Percentiles rank a stretch among this genome's conserved stretches.
Evolutionary conservation across 2,329 filamentous ascomycete species (phyloP).

Genomic region (Aspergillus viridinutans): DNA sequence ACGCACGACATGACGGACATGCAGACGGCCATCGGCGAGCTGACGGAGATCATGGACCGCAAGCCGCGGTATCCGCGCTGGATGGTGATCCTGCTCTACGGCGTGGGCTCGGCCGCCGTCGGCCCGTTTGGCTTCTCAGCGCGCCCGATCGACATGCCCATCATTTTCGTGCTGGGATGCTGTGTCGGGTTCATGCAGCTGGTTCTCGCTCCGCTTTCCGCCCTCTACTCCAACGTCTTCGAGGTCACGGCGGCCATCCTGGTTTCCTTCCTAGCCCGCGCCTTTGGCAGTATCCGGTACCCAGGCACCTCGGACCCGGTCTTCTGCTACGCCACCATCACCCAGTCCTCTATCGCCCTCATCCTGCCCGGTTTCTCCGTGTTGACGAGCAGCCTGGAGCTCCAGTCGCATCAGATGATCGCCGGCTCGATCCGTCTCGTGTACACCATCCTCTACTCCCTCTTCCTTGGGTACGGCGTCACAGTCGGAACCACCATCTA

Average conservation of each 20-base stretch:
- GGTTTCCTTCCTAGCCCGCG: slow-evolving; percentile 63
- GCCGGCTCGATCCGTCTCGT: slow-evolving; percentile 52
- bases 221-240: slow-evolving; percentile 48
- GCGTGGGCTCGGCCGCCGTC: slow-evolving; percentile 68
- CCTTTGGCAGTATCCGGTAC: slow-evolving; percentile 59
- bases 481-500: slow-evolving; percentile 61
- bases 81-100: slow-evolving; percentile 61
- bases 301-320: slow-evolving; percentile 25
- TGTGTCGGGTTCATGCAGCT: slow-evolving; percentile 70
- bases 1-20: slow-evolving; percentile 41
- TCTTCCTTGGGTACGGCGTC: slow-evolving; percentile 67
- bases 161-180: slow-evolving; percentile 64
- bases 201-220: slow-evolving; percentile 67
- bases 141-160: slow-evolving; percentile 53
- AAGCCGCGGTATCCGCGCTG: slow-evolving; percentile 52
- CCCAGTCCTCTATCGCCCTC: slow-evolving; percentile 56
- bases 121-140: slow-evolving; percentile 75
- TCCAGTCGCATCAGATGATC: slow-evolving; percentile 64
- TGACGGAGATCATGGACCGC: slow-evolving; percentile 52
- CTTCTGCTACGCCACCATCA: slow-evolving; percentile 60
- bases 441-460: slow-evolving; percentile 62
- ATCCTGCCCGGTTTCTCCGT: slow-evolving; percentile 66
- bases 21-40: slow-evolving; percentile 34
- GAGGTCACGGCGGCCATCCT: slow-evolving; percentile 53
- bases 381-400: slow-evolving; percentile 55